These are phyloP conservation scores for Cladophialophora chaetospira DNA, from an alignment of 2,329 filamentous ascomycete genomes.

Conservation along the genomic window DNA sequence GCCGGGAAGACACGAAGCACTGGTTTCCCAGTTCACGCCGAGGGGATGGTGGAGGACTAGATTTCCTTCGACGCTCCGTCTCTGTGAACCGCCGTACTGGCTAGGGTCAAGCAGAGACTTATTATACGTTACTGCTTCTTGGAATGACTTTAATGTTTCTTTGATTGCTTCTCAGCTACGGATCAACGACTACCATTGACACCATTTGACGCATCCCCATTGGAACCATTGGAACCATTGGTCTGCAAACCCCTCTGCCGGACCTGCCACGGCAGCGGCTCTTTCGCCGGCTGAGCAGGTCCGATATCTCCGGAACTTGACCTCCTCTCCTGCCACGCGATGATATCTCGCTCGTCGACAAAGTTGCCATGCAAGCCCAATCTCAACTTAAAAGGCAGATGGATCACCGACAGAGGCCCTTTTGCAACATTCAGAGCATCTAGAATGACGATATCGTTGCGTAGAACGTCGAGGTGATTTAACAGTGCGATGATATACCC, in stretches of 20 bases:
- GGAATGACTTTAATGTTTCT: too few species aligned
- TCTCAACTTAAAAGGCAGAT: conserved; percentile 39
- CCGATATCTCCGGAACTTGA: conserved; percentile 22
- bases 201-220: conserved; percentile 8
- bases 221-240: conserved; percentile 1
- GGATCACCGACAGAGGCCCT: conserved; percentile 37
- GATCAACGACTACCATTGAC: neutral
- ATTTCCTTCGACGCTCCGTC: too few species aligned
- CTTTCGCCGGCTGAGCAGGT: conserved; percentile 20
- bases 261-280: conserved; percentile 27
- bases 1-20: too few species aligned
- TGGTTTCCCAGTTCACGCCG: too few species aligned
- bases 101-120: too few species aligned
- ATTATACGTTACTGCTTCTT: too few species aligned
- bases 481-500: conserved; percentile 38
- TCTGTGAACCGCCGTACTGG: too few species aligned
- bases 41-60: too few species aligned
- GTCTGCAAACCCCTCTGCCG: neutral
- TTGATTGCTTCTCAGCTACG: too few species aligned
- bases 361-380: conserved; percentile 42
- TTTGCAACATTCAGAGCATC: conserved; percentile 37
- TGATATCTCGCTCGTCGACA: conserved; percentile 26
- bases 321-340: conserved; percentile 21
- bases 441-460: conserved; percentile 41
- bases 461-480: conserved; percentile 44